Evolutionary conservation across 331 rosid genomes (phyloP).

Genomic region (Pyracantha coccinea): DNA sequence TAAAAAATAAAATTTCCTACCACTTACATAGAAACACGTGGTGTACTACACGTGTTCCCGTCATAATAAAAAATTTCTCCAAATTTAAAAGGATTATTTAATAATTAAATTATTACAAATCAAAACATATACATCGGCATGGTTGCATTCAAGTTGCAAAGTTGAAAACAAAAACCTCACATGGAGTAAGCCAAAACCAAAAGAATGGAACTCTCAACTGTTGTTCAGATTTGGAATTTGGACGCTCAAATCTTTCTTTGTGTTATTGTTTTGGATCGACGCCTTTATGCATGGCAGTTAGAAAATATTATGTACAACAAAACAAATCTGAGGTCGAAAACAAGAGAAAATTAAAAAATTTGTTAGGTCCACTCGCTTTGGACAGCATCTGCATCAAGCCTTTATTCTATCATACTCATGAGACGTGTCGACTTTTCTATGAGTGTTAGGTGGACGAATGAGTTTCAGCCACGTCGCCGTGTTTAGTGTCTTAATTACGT

Average conservation of each 20-base stretch:
- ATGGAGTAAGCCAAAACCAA: neutral
- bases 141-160: neutral
- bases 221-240: neutral
- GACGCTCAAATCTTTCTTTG: neutral
- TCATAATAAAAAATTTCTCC: too few relatives aligned
- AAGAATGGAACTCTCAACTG: neutral
- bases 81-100: too few relatives aligned
- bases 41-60: too few relatives aligned
- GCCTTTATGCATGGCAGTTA: neutral
- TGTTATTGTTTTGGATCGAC: neutral
- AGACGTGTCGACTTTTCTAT: neutral
- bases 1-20: too few relatives aligned
- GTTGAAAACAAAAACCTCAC: neutral
- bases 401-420: neutral
- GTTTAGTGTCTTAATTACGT: too few relatives aligned
- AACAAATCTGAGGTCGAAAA: neutral
- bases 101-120: too few relatives aligned
- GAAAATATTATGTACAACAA: neutral
- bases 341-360: neutral
- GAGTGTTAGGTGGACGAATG: too few relatives aligned
- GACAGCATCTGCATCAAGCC: neutral
- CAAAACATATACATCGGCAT: too few relatives aligned
- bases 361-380: neutral
- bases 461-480: too few relatives aligned
- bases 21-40: too few relatives aligned